phyloP scores from a whole-genome alignment of 768 basidiomycete species.

The Hypholoma fasciculare region DNA sequence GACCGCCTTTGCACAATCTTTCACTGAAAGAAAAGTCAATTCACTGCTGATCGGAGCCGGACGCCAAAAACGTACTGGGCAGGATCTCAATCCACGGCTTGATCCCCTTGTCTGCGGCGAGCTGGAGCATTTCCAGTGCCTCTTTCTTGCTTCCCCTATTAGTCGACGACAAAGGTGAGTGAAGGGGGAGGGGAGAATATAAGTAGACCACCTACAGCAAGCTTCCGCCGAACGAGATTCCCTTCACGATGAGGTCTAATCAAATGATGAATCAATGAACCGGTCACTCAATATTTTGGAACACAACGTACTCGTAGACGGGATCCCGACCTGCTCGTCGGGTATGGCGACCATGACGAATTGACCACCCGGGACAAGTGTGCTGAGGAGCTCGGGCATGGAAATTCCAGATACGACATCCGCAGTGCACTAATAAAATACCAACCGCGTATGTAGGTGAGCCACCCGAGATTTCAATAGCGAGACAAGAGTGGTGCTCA shows the following conservation, averaged over 20 bases:
- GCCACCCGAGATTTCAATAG: not conserved
- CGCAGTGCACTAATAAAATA: constrained; percentile 23
- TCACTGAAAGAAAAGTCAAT: constrained; percentile 29
- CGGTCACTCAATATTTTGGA: constrained; percentile 20
- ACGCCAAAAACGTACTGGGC: constrained; percentile 29
- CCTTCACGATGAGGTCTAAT: constrained; percentile 24
- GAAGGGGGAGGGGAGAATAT: not conserved
- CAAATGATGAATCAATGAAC: not conserved
- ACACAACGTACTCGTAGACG: constrained; percentile 23
- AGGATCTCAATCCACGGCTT: constrained; percentile 47
- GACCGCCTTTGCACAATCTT: constrained; percentile 47
- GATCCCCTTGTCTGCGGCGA: constrained; percentile 55
- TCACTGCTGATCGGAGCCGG: not conserved
- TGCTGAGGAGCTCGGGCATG: constrained; percentile 35
- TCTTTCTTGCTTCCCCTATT: constrained; percentile 59
- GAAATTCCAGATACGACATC: constrained; percentile 28
- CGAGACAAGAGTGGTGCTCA: constrained; percentile 10
- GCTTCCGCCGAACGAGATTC: constrained; percentile 30
- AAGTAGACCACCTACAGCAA: constrained; percentile 19
- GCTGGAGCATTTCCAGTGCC: constrained; percentile 56
- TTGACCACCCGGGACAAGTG: constrained; percentile 52
- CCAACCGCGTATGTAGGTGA: not conserved
- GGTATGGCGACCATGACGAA: constrained; percentile 60
- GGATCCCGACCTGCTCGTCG: constrained; percentile 42
- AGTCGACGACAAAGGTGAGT: constrained; percentile 23